Evolutionary conservation across 805 yeast species (phyloP), one percentile per base, ranked within the genome.

Genomic region (Schwanniomyces vanrijiae): DNA sequence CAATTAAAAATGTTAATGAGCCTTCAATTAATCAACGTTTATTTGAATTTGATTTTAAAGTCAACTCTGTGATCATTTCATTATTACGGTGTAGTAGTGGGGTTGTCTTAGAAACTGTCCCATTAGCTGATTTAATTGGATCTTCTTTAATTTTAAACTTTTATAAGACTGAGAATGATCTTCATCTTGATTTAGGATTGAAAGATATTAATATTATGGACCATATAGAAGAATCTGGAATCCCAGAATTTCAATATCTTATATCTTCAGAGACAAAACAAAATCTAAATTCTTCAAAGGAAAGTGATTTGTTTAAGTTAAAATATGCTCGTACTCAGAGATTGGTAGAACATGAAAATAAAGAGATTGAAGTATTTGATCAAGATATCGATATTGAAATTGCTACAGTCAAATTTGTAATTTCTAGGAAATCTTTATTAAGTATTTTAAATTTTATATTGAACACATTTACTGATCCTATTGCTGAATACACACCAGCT

Each of bases 391-490:
- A 79, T 7, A 69, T 94, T 43, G 76, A 82, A 37, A 76, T 94
- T 66, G 90, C 96, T 0, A 89, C 95, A 11, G 79, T 94, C 45
- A 81, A 81, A 51, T 76, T 87, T 31, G 85, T 88, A 2, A 66
- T 91, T 5, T 82, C 95, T 0, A 81, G 97, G 41, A 86, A 82
- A 58, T 86, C 96, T 1, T 66, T 88, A 13, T 72, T 94, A 50
- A 86, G 95, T 1, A 69, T 94, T 11, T 66, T 92, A 52, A 92
- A 90, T 62, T 94, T 85, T 62, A 74, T 87, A 1, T 70, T 91
- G 58, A 87, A 90, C 39, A 94, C 98, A 0, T 94, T 94, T 62
- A 86, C 97, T 0, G 85, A 85, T 64, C 96, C 96, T 0, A 77
- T 81, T 51, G 84, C 86, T 0, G 80, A 80, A 5, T 65, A 81